These are phyloP conservation scores for Talaromyces rugulosus DNA, from an alignment of 2,329 filamentous ascomycete genomes.

Conservation along the genomic window DNA sequence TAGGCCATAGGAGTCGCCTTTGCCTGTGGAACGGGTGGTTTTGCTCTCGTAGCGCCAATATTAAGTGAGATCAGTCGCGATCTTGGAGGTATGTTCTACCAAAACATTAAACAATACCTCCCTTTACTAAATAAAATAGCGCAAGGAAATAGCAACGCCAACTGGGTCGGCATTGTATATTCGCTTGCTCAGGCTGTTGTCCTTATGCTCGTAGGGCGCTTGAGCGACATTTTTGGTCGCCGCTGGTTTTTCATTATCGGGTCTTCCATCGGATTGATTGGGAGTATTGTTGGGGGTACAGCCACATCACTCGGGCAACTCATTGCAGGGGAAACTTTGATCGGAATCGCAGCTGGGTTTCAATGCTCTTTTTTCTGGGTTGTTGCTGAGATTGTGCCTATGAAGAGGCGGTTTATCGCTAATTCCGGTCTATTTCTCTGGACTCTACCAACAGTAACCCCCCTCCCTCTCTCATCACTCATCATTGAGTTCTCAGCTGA, in stretches of 20 bases:
- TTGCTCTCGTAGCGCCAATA: not conserved
- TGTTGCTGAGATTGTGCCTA: slow-evolving; percentile 1
- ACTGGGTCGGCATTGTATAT: not conserved
- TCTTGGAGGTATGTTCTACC: not conserved
- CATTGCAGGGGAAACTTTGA: not conserved
- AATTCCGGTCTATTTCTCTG: not conserved
- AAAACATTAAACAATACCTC: not conserved
- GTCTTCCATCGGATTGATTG: not conserved
- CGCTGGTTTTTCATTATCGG: not conserved
- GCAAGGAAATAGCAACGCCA: not conserved
- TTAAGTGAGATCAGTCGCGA: not conserved
- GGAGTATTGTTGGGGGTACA: not conserved
- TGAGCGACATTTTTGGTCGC: not conserved
- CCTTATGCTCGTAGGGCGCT: not conserved
- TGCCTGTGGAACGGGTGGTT: not conserved
- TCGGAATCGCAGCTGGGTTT: not conserved
- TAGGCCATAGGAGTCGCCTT: not conserved
- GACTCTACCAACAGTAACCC: not conserved
- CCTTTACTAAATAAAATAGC: not conserved
- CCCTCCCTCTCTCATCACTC: not conserved
- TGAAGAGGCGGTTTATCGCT: not conserved
- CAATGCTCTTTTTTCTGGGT: not conserved
- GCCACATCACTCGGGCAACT: not conserved
- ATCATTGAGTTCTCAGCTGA: not conserved
- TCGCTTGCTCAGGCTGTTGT: not conserved